Evolutionary conservation across 257 asterid species (phyloP), one percentile per base, ranked within the genome.

Genomic region (Leptodermis oblonga): DNA sequence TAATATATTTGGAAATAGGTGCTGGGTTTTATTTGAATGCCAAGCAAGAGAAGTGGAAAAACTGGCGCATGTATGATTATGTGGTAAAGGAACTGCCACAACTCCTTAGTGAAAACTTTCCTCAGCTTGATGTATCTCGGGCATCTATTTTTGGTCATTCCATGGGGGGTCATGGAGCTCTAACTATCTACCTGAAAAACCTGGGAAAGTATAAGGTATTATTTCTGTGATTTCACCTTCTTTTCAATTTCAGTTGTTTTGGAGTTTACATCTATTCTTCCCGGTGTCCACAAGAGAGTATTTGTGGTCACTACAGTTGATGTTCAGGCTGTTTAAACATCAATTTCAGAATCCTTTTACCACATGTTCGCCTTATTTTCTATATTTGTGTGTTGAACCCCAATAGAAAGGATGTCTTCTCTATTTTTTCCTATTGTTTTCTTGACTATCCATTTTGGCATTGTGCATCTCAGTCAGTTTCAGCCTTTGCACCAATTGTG

Each of bases 111-210:
- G 96, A 89, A 69, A 89, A 91, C 82, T 94, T 91, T 74, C 80
- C 92, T 30, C 90, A 86, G 84, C 92, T 94, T 22, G 94, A 94
- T 71, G 83, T 91, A 15, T 81, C 96, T 39, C 88, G 88, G 39
- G 97, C 99, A 67, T 94, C 99, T 37, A 85, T 94, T 77, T 91
- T 56, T 72, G 99, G 99, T 46, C 99, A 94, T 76, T 94, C 97
- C 28, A 94, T 94, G 97, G 99, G 99, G 25, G 97, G 99, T 49
- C 99, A 94, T 77, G 99, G 99, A 74, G 99, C 97, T 23, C 85
- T 94, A 26, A 89, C 95, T 37, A 87, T 94, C 80, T 94, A 91
- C 90, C 81, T 94, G 22, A 94, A 89, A 76, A 94, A 91, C 65
- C 78, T 91, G 81, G 97, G 85, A 68, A 94, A 91, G 78, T 94